These are phyloP conservation scores for Metschnikowia noctiluminum DNA, from an alignment of 805 yeast genomes.

Conservation along the genomic window DNA sequence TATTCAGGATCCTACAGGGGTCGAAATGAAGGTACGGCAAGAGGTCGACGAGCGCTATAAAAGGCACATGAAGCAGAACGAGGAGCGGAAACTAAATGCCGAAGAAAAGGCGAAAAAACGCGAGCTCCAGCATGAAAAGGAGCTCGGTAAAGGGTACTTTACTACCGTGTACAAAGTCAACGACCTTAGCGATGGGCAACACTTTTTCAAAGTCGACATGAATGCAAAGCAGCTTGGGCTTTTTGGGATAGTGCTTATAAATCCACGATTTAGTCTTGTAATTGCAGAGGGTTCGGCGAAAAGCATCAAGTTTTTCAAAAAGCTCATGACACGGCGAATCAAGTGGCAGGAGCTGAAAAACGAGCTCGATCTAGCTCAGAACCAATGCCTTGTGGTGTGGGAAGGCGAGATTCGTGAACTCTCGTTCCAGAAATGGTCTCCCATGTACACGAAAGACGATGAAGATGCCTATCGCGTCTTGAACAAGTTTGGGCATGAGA, in stretches of 20 bases:
- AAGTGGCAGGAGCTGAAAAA: conserved; percentile 55
- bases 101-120: conserved; percentile 56
- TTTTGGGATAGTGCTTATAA: conserved; percentile 56
- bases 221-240: conserved; percentile 74
- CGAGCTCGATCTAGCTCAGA: conserved; percentile 35
- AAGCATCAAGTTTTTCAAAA: conserved; percentile 58
- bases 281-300: conserved; percentile 74
- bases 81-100: conserved; percentile 54
- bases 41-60: conserved; percentile 63
- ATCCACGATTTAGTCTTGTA: conserved; percentile 51
- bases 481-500: conserved; percentile 49
- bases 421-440: conserved; percentile 68
- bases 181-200: conserved; percentile 58
- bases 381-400: conserved; percentile 58
- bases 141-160: conserved; percentile 49
- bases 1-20: conserved; percentile 82
- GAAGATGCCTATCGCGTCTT: conserved; percentile 50
- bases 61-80: conserved; percentile 60
- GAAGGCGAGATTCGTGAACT: conserved; percentile 57
- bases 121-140: conserved; percentile 43
- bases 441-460: conserved; percentile 49
- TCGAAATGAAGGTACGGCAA: conserved; percentile 65
- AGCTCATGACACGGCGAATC: conserved; percentile 58
- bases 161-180: conserved; percentile 59
- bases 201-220: conserved; percentile 68